phyloP scores from a whole-genome alignment of 192 early-diverging fungal species.

The Cladochytrium replicatum region DNA sequence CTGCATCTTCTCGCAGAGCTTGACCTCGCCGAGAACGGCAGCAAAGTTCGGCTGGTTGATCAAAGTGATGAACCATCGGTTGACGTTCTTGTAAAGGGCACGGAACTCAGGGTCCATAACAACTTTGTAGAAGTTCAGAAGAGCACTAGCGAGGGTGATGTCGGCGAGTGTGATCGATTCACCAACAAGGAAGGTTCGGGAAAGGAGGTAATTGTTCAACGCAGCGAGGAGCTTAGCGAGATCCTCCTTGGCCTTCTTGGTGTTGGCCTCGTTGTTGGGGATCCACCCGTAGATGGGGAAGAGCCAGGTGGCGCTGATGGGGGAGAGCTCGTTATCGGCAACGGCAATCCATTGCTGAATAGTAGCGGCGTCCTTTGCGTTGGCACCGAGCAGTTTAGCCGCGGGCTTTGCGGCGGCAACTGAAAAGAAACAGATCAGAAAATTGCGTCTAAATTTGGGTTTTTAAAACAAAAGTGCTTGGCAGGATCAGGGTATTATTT shows the following conservation, averaged over 20 bases:
- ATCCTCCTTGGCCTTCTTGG: constrained; percentile 63
- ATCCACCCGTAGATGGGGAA: constrained; percentile 38
- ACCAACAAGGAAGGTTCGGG: constrained; percentile 89
- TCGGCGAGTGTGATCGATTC: constrained; percentile 90
- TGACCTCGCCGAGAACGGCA: constrained; percentile 63
- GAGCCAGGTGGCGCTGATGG: constrained; percentile 33
- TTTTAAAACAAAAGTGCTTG: constrained; percentile 12
- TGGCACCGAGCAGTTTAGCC: constrained; percentile 30
- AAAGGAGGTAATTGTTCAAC: constrained; percentile 69
- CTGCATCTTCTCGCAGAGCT: constrained; percentile 49
- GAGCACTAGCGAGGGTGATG: constrained; percentile 53
- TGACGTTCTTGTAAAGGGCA: constrained; percentile 75
- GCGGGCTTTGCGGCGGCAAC: constrained; percentile 40
- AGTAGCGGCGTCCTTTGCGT: constrained; percentile 31
- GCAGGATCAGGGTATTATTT: constrained; percentile 7
- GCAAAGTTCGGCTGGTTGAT: constrained; percentile 78
- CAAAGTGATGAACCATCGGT: constrained; percentile 85
- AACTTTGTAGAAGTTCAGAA: constrained; percentile 45
- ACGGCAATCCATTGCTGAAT: constrained; percentile 42
- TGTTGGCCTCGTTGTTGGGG: constrained; percentile 37
- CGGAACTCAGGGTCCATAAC: constrained; percentile 72
- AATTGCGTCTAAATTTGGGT: constrained; percentile 5
- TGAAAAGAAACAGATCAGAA: constrained; percentile 8
- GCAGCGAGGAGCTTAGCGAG: constrained; percentile 49
- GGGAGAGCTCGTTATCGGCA: constrained; percentile 42